Evolutionary conservation across 202 grass and related monocot species (phyloP).

Genomic region (Brachypodium distachyon): DNA sequence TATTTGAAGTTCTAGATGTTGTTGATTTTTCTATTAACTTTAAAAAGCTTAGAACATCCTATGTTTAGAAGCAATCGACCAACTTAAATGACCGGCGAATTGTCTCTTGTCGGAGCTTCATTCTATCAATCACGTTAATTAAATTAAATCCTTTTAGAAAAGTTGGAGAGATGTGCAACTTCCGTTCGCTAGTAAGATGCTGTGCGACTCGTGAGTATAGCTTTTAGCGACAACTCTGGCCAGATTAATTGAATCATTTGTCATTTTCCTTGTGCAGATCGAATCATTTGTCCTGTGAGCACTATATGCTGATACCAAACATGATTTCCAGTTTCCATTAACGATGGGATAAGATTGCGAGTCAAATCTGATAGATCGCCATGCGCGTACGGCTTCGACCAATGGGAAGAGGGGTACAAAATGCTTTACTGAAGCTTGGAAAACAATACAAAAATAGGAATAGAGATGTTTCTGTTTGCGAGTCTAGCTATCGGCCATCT

Average conservation of each 20-base stretch:
- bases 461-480: not conserved
- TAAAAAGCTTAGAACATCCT: too few species aligned
- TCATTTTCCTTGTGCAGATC: too few species aligned
- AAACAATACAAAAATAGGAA: not conserved
- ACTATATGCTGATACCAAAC: not conserved
- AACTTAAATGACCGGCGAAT: too few species aligned
- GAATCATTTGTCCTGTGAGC: not conserved
- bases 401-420: too few species aligned
- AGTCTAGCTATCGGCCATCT: too few species aligned
- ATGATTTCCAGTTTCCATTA: constrained; percentile 3
- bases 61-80: too few species aligned
- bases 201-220: not conserved
- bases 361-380: not conserved
- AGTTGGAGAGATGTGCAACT: not conserved
- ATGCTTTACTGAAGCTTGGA: not conserved
- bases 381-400: too few species aligned
- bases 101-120: not conserved
- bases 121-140: not conserved
- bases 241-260: constrained; percentile 18
- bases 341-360: not conserved
- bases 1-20: too few species aligned
- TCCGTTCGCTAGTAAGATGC: not conserved
- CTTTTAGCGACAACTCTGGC: constrained; percentile 14
- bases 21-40: too few species aligned
- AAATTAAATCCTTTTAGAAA: not conserved